Evolutionary conservation across 2,329 filamentous ascomycete genomes (phyloP).

Genomic region (Fusarium humuli): DNA sequence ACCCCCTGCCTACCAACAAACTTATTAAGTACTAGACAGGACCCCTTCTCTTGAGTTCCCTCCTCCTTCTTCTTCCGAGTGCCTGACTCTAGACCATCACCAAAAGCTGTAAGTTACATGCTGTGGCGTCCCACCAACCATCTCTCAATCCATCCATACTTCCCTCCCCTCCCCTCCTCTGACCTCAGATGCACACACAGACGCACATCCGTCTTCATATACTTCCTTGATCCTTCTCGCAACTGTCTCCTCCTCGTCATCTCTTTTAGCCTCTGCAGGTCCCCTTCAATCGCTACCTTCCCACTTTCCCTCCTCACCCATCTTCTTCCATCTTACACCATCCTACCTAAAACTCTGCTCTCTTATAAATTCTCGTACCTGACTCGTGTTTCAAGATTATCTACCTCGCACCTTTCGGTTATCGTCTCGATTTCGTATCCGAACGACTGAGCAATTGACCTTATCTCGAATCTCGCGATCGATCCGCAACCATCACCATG

Average conservation of each 20-base stretch:
- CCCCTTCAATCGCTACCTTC: constrained; percentile 37
- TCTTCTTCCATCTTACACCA: constrained; percentile 15
- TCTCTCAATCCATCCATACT: constrained; percentile 4
- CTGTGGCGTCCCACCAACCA: constrained; percentile 44
- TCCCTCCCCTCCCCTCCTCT: constrained; percentile 13
- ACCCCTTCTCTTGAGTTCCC: neutral
- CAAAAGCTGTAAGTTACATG: neutral
- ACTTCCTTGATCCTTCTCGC: neutral
- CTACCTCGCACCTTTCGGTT: constrained; percentile 22
- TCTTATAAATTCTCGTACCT: constrained; percentile 14
- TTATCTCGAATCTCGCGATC: constrained; percentile 22
- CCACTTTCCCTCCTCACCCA: constrained; percentile 24
- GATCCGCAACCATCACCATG: constrained; percentile 50
- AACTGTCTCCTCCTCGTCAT: constrained; percentile 24
- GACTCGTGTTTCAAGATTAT: constrained; percentile 15
- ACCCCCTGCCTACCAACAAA: constrained; percentile 16
- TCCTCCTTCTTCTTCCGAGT: constrained; percentile 7
- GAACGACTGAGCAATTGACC: constrained; percentile 21
- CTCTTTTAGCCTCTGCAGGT: constrained; percentile 42
- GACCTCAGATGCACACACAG: constrained; percentile 15
- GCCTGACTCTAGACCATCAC: constrained; percentile 4
- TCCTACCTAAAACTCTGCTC: constrained; percentile 13
- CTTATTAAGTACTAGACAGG: constrained; percentile 24
- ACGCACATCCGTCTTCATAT: constrained; percentile 9
- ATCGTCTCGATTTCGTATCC: constrained; percentile 17